Evolutionary conservation across 179 eudicot species (phyloP).

Genomic region (Nepenthes alata): DNA sequence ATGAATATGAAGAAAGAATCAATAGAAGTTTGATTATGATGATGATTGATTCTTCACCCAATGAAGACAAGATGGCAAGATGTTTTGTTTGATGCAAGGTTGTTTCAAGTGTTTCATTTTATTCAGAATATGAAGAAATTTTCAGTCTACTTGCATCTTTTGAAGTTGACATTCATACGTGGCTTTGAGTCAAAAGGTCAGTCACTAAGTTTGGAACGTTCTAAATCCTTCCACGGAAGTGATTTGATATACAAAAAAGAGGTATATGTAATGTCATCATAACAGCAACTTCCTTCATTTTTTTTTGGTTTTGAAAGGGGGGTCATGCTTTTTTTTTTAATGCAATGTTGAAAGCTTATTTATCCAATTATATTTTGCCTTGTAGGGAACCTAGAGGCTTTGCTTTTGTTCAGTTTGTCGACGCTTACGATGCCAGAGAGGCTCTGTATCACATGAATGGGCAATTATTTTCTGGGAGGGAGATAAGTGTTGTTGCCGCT

Average conservation of each 20-base stretch:
- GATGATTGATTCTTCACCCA: conserved; percentile 37
- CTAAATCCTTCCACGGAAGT: conserved; percentile 20
- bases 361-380: background rate
- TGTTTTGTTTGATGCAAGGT: conserved; percentile 29
- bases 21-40: conserved; percentile 28
- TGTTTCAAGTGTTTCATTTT: conserved; percentile 44
- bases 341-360: background rate
- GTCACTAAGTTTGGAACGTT: conserved; percentile 25
- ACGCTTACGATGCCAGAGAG: conserved; percentile 56
- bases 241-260: conserved; percentile 18
- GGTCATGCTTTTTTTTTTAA: background rate
- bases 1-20: conserved; percentile 19
- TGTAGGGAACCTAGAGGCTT: conserved; percentile 78
- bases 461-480: conserved; percentile 60
- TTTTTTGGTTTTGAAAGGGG: background rate
- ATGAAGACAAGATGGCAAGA: conserved; percentile 37
- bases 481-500: conserved; percentile 62
- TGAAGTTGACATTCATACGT: conserved; percentile 48
- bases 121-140: conserved; percentile 43
- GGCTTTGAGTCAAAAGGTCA: conserved; percentile 44
- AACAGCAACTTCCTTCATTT: background rate
- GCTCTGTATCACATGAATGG: conserved; percentile 67
- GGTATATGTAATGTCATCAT: conserved; percentile 18
- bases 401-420: conserved; percentile 75
- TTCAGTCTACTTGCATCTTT: conserved; percentile 43